A percentile compares a stretch with the other conserved stretches of the same genome.
phyloP scores from a whole-genome alignment of 148 eudicot genomes.

The Cornus florida region DNA sequence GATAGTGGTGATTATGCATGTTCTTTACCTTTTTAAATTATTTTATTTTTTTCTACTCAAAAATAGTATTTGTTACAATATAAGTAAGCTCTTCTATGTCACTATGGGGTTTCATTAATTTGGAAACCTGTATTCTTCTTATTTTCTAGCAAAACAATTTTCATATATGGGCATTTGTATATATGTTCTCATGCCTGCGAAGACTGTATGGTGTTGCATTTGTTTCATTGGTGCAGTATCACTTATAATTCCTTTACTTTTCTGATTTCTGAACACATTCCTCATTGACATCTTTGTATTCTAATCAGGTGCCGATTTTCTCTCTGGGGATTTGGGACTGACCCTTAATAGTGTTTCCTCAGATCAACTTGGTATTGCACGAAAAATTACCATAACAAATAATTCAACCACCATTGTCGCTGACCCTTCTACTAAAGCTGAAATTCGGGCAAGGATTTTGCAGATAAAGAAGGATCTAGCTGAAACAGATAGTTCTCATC shows the following conservation, averaged over 20 bases:
- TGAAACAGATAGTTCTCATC: conserved; percentile 53
- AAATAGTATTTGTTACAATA: not conserved
- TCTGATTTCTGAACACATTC: not conserved
- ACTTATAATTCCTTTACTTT: not conserved
- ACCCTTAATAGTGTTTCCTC: conserved; percentile 70
- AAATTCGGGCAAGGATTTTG: conserved; percentile 79
- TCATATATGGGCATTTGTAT: too few species aligned
- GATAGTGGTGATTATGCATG: not conserved
- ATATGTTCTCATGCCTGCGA: not conserved
- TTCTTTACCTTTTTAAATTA: not conserved
- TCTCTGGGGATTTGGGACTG: conserved; percentile 80
- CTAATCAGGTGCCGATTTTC: conserved; percentile 86
- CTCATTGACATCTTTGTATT: conserved; percentile 9
- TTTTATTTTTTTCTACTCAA: not conserved
- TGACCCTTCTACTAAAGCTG: conserved; percentile 78
- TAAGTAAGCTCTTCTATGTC: not conserved
- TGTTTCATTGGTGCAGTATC: conserved; percentile 3
- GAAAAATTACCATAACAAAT: conserved; percentile 71
- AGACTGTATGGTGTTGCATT: conserved; percentile 1
- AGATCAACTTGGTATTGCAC: conserved; percentile 92
- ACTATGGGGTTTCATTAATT: not conserved
- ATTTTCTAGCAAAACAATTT: too few species aligned
- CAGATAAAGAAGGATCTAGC: conserved; percentile 94
- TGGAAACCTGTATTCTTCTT: not conserved
- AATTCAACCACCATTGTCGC: conserved; percentile 78